A percentile compares a stretch with the other conserved stretches of the same genome.
These are phyloP conservation scores for Apiospora pterosperma DNA, from an alignment of 2,329 filamentous ascomycete genomes.

Conservation along the genomic window DNA sequence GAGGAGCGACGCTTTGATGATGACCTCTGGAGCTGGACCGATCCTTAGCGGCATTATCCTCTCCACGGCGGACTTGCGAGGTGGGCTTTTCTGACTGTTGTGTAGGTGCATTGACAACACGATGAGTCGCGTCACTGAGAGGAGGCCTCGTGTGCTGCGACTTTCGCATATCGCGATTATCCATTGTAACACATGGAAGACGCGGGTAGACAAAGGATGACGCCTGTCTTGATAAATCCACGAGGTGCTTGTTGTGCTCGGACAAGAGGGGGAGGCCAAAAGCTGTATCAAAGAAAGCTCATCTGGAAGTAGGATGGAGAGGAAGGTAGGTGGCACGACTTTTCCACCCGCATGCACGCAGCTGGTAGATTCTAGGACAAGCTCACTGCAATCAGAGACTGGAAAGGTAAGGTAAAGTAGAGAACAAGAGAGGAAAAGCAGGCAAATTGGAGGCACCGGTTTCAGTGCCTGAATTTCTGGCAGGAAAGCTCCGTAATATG, in stretches of 20 bases:
- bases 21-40: slow-evolving; percentile 12
- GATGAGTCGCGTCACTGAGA: slow-evolving; percentile 26
- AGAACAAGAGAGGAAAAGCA: not conserved
- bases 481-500: not conserved
- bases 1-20: not conserved
- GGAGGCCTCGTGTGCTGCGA: slow-evolving; percentile 20
- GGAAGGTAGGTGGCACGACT: not conserved
- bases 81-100: slow-evolving; percentile 12
- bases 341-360: not conserved
- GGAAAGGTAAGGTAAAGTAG: not conserved
- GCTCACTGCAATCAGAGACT: not conserved
- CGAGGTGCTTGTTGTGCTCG: not conserved
- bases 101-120: slow-evolving; percentile 20
- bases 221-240: not conserved
- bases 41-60: slow-evolving; percentile 19
- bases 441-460: not conserved
- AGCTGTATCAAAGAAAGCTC: not conserved
- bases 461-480: not conserved
- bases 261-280: not conserved
- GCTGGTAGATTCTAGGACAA: not conserved
- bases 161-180: slow-evolving; percentile 13
- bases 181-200: slow-evolving; percentile 17
- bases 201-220: slow-evolving; percentile 6
- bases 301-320: not conserved
- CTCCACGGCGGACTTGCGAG: slow-evolving; percentile 6